Percentiles rank a stretch among this genome's conserved stretches.
phyloP scores from a whole-genome alignment of 306 rosid genomes.

The Castanospermum australe region DNA sequence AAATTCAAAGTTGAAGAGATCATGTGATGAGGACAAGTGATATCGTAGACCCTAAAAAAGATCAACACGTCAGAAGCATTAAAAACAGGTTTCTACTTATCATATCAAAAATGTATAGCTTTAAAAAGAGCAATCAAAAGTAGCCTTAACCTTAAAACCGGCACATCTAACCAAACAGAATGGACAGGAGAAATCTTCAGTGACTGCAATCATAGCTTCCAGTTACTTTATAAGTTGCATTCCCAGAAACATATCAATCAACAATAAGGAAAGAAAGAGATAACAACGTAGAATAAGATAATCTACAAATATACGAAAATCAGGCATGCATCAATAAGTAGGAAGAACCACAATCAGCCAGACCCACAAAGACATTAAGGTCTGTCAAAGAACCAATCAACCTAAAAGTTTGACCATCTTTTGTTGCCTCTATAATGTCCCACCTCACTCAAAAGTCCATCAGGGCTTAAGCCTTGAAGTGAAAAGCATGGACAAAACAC shows the following conservation, averaged over 20 bases:
- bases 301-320: background rate
- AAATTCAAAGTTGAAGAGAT: slow-evolving; percentile 87
- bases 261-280: background rate
- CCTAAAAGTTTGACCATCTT: background rate
- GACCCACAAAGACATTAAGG: background rate
- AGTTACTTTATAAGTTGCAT: background rate
- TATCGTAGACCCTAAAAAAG: slow-evolving; percentile 68
- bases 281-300: background rate
- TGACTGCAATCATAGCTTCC: slow-evolving; percentile 56
- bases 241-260: background rate
- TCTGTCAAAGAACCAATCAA: background rate
- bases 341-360: background rate
- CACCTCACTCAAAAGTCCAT: background rate
- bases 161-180: slow-evolving; percentile 87
- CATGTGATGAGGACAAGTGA: slow-evolving; percentile 79
- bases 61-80: slow-evolving; percentile 12
- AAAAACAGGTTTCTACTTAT: slow-evolving; percentile 15
- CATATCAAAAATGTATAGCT: background rate
- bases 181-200: slow-evolving; percentile 83
- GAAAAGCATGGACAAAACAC: background rate
- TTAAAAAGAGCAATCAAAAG: background rate
- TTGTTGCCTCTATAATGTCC: background rate
- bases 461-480: background rate
- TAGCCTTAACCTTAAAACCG: slow-evolving; percentile 65
- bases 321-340: background rate